Percentiles rank a stretch among this genome's conserved stretches.
Conservation (phyloP, 768 basidiomycete species). For the Phlebiopsis flavidoalba region DNA sequence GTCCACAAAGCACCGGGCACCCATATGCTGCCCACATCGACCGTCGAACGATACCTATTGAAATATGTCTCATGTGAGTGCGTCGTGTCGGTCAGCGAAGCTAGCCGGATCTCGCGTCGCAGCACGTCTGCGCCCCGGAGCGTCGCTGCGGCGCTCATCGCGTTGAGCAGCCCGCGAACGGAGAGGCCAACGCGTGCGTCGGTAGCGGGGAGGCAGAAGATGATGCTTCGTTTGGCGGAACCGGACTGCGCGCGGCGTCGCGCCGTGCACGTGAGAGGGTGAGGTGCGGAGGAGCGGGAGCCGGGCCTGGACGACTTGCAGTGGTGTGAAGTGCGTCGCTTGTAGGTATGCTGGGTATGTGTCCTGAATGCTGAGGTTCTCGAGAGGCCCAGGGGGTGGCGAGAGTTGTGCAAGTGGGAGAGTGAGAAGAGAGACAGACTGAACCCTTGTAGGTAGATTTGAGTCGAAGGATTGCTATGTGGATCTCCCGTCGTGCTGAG, state of each 20-base stretch:
- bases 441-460: conserved; percentile 76
- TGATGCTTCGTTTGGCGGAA: conserved; percentile 40
- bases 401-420: conserved; percentile 35
- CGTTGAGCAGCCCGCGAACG: conserved; percentile 47
- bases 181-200: conserved; percentile 74
- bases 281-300: conserved; percentile 71
- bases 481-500: conserved; percentile 78
- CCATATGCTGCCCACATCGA: conserved; percentile 65
- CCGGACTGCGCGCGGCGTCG: conserved; percentile 43
- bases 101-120: conserved; percentile 62
- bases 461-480: conserved; percentile 56
- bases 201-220: conserved; percentile 71
- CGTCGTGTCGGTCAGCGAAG: conserved; percentile 41
- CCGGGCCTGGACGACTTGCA: conserved; percentile 71
- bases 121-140: conserved; percentile 69
- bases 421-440: conserved; percentile 69
- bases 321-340: conserved; percentile 71
- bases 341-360: conserved; percentile 68
- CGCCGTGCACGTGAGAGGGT: conserved; percentile 49
- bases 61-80: conserved; percentile 50
- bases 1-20: neutral
- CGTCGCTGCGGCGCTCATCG: conserved; percentile 75
- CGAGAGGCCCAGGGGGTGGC: conserved; percentile 53
- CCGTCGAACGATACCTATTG: conserved; percentile 63
- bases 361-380: conserved; percentile 58